Base-by-base conservation (phyloP, 768 basidiomycete genomes). In the Panaeolus papilionaceus region DNA sequence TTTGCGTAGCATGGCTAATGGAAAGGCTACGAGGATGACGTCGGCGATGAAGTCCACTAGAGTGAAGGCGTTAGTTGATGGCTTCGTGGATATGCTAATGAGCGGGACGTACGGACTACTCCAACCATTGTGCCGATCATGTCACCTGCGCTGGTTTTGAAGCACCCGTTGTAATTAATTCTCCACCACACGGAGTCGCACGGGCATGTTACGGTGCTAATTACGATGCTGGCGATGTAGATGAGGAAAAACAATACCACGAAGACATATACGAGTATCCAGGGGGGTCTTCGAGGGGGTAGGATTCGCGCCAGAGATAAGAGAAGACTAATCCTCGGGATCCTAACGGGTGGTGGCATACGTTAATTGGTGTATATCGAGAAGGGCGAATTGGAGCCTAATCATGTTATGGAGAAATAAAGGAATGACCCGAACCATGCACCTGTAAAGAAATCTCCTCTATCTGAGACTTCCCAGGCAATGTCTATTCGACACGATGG, bases 41-140 rank as follows among this genome's bases (percentile, higher is more conserved):
- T 79, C 78, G 2, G 74, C 71, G 14, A 68, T 18, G 20, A 77
- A 58, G 54, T 77, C 76, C 47, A 72, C 76, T 77, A 14, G 18
- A 38, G 11, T 51, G 9, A 8, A 20, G 26, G 18, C 3, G 18
- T 23, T n/a, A 54, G 45, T 18, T 47, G 28, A 20, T 16, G 63
- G 62, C 20, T 64, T 23, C 7, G 40, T 62, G 10, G 44, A 18
- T 14, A 38, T 23, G 20, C 26, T 62, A 14, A 26, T 11, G n/a
- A 37, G 18, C n/a, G 63, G 45, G 44, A 49, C 40, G 44, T 58
- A 67, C 62, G 28, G 5, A 38, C 39, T 11, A 65, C 40, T 26
- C 51, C 54, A 28, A 45, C 40, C 14, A 62, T 40, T 37, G 61
- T 8, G 12, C 61, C 65, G 23, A 68, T 47, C n/a, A 66, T 51